These are phyloP conservation scores for Fusarium metavorans DNA, from an alignment of 2,329 filamentous ascomycete genomes.

Conservation along the genomic window DNA sequence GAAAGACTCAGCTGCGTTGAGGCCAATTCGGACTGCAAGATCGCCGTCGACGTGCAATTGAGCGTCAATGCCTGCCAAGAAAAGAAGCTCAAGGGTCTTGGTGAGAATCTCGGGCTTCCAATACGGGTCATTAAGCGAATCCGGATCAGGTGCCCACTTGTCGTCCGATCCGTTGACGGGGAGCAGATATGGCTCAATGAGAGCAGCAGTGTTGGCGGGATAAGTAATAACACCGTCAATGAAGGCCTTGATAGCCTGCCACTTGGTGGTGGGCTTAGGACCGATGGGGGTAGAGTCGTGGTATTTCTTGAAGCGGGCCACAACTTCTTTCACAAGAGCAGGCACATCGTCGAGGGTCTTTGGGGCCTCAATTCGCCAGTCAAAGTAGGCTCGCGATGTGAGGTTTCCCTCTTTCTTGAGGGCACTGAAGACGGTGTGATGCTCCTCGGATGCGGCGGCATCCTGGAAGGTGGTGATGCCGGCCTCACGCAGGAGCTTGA, in stretches of 20 bases:
- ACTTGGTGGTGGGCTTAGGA: constrained; percentile 41
- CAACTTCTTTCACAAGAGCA: constrained; percentile 24
- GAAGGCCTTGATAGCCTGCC: constrained; percentile 45
- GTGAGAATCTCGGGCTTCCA: constrained; percentile 40
- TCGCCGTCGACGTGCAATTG: constrained; percentile 44
- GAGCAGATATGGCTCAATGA: constrained; percentile 43
- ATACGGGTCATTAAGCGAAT: constrained; percentile 43
- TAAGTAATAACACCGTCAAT: constrained; percentile 46
- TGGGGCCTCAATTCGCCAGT: constrained; percentile 43
- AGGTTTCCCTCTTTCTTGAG: constrained; percentile 39
- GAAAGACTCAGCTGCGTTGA: constrained; percentile 40
- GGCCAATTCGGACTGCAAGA: constrained; percentile 39
- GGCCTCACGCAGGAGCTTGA: constrained; percentile 43
- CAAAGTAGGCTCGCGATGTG: constrained; percentile 42
- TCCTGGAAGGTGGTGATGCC: constrained; percentile 46
- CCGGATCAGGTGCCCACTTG: constrained; percentile 34
- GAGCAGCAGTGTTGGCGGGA: constrained; percentile 43
- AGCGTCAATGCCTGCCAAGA: constrained; percentile 36
- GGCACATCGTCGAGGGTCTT: constrained; percentile 18
- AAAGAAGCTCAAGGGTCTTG: constrained; percentile 40
- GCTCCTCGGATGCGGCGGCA: constrained; percentile 26
- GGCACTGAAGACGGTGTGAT: constrained; percentile 30
- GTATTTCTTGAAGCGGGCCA: constrained; percentile 10
- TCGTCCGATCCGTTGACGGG: constrained; percentile 35
- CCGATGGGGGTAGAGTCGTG: constrained; percentile 28